Conservation (phyloP, 495 filamentous ascomycete species). For the Penicilliopsis zonata region DNA sequence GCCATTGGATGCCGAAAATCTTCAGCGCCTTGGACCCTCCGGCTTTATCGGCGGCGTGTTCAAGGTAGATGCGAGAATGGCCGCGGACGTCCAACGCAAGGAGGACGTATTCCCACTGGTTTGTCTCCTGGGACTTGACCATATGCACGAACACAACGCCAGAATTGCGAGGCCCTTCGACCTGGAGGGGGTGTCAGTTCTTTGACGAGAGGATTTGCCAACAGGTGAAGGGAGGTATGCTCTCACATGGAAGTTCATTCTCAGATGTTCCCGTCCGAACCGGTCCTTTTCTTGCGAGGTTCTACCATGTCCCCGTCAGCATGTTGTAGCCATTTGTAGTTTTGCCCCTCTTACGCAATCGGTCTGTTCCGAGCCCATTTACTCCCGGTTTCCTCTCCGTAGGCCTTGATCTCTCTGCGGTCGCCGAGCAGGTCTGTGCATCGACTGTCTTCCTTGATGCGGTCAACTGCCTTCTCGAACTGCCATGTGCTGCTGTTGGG, state of each 20-base stretch:
- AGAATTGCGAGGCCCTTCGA: constrained; percentile 66
- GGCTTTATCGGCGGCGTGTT: constrained; percentile 28
- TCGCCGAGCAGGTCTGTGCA: constrained; percentile 68
- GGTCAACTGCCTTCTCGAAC: constrained; percentile 78
- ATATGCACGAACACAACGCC: constrained; percentile 72
- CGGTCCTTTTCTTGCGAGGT: constrained; percentile 57
- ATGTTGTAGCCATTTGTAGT: no score
- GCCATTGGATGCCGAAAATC: constrained; percentile 41
- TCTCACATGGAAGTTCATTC: constrained; percentile 76
- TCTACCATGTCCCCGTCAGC: no score
- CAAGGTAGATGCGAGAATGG: constrained; percentile 36
- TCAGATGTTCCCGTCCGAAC: constrained; percentile 67
- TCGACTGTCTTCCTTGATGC: constrained; percentile 57
- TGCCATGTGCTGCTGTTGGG: constrained; percentile 73
- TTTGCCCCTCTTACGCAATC: constrained; percentile 66
- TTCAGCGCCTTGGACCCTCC: constrained; percentile 30
- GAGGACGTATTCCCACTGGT: constrained; percentile 69
- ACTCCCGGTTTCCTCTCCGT: constrained; percentile 71
- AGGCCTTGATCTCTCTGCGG: constrained; percentile 62
- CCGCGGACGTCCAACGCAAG: constrained; percentile 66
- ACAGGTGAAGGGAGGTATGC: not conserved
- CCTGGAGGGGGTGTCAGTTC: no score
- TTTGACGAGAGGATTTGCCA: no score
- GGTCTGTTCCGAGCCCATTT: constrained; percentile 78
- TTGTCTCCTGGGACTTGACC: constrained; percentile 46